phyloP scores from a whole-genome alignment of 2,329 filamentous ascomycete genomes.

The Nothophaeocryptopus gaeumannii region DNA sequence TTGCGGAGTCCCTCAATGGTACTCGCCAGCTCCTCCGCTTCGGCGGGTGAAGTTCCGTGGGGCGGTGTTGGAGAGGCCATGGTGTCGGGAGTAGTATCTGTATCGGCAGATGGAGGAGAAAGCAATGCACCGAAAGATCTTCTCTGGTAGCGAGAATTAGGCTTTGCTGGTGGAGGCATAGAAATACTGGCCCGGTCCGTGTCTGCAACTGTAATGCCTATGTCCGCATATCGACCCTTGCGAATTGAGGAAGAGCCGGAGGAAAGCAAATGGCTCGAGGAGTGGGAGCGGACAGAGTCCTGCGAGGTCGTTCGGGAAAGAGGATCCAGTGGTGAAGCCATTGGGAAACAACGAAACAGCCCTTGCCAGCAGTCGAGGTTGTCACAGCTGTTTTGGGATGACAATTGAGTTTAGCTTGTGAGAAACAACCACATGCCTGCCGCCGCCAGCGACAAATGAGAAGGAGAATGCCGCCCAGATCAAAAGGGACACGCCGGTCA shows the following conservation, averaged over 20 bases:
- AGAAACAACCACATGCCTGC: too few relatives aligned
- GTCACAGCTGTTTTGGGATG: too few relatives aligned
- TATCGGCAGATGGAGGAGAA: neutral
- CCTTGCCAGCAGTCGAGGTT: too few relatives aligned
- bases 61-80: constrained; percentile 3
- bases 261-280: constrained; percentile 42
- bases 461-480: too few relatives aligned
- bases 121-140: too few relatives aligned
- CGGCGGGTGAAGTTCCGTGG: constrained; percentile 6
- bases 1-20: constrained; percentile 16
- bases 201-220: constrained; percentile 57
- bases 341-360: neutral
- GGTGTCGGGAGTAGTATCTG: neutral
- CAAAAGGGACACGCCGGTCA: too few relatives aligned
- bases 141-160: constrained; percentile 22
- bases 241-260: constrained; percentile 33
- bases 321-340: constrained; percentile 20
- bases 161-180: constrained; percentile 55
- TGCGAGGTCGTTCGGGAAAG: constrained; percentile 25
- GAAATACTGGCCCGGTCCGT: constrained; percentile 61
- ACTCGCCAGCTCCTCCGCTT: constrained; percentile 14
- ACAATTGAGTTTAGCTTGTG: too few relatives aligned
- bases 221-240: constrained; percentile 60
- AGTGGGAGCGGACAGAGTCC: constrained; percentile 33
- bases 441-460: too few relatives aligned